phyloP scores from a whole-genome alignment of 2,329 filamentous ascomycete species.

The Colletotrichum trifolii region DNA sequence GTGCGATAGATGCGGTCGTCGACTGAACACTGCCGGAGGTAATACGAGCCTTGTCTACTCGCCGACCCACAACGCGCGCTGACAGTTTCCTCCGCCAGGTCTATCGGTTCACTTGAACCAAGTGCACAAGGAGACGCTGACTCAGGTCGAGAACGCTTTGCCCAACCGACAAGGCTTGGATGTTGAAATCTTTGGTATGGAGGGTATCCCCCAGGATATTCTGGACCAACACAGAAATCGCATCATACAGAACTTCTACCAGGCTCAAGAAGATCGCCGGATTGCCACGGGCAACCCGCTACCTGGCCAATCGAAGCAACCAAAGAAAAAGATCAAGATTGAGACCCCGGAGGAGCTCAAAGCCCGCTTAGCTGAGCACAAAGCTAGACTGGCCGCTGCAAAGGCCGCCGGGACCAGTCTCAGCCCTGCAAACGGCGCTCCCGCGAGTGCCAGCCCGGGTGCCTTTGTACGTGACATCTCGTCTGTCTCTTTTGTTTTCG shows the following conservation, averaged over 20 bases:
- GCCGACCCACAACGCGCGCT: constrained; percentile 10
- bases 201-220: constrained; percentile 91
- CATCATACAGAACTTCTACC: constrained; percentile 86
- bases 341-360: constrained; percentile 84
- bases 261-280: constrained; percentile 84
- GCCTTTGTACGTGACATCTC: constrained; percentile 64
- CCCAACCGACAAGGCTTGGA: constrained; percentile 87
- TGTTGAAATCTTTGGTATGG: constrained; percentile 98
- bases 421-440: constrained; percentile 53
- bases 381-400: constrained; percentile 67
- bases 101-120: constrained; percentile 97
- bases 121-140: constrained; percentile 94
- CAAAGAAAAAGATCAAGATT: constrained; percentile 77
- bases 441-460: constrained; percentile 58
- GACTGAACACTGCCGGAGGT: constrained; percentile 96
- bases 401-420: constrained; percentile 60
- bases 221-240: constrained; percentile 85
- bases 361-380: constrained; percentile 81
- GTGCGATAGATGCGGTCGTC: constrained; percentile 88
- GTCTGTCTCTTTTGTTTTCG: background rate
- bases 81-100: constrained; percentile 62
- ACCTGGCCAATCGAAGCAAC: constrained; percentile 73
- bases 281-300: constrained; percentile 86
- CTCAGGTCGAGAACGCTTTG: constrained; percentile 90
- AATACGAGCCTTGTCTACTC: constrained; percentile 43